Percentiles rank a stretch among this genome's conserved stretches.
phyloP scores from a whole-genome alignment of 371 early-diverging fungal species.

The Racocetra persica region DNA sequence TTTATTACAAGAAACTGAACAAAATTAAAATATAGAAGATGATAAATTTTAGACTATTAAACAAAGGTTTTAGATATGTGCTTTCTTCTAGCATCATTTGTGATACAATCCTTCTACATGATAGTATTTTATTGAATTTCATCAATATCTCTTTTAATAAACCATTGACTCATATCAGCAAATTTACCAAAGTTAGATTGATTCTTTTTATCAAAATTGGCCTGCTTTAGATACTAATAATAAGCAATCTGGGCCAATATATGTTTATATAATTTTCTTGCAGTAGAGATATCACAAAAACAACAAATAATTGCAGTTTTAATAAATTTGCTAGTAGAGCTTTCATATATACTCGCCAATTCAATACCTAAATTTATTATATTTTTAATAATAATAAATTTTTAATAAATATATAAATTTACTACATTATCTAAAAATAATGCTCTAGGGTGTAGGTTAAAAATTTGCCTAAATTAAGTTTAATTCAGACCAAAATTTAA shows the following conservation, averaged over 20 bases:
- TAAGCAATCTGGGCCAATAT: background rate
- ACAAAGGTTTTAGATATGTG: background rate
- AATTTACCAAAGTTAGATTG: background rate
- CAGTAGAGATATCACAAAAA: background rate
- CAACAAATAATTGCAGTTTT: no score
- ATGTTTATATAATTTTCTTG: background rate
- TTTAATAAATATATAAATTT: no score
- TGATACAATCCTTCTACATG: background rate
- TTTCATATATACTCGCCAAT: no score
- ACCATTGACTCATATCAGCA: background rate
- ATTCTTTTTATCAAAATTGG: background rate
- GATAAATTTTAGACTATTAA: background rate
- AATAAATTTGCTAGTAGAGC: no score
- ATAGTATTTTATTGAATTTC: background rate
- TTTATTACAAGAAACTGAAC: background rate
- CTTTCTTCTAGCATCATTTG: background rate
- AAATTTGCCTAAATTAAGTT: no score
- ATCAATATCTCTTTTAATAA: background rate
- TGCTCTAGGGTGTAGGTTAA: no score
- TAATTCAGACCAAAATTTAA: no score
- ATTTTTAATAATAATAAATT: no score
- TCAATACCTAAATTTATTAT: no score
- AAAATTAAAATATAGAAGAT: background rate
- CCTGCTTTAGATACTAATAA: background rate
- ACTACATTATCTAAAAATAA: no score